These are phyloP conservation scores for Wickerhamomyces ciferrii DNA, from an alignment of 805 yeast genomes.

Conservation along the genomic window DNA sequence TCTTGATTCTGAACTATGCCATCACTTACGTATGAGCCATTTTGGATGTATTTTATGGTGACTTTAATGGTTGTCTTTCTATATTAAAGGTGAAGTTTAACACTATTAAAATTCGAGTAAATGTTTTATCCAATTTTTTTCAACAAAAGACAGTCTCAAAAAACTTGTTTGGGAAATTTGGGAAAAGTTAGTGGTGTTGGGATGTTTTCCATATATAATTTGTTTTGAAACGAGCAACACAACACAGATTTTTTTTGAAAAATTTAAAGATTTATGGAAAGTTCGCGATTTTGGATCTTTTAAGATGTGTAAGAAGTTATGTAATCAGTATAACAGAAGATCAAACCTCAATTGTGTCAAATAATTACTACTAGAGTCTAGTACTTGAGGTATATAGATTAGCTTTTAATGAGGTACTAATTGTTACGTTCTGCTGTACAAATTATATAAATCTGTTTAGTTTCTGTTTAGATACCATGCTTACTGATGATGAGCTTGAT, in stretches of 20 bases:
- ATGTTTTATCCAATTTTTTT: background rate
- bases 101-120: background rate
- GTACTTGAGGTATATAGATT: too few species aligned
- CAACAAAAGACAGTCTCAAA: background rate
- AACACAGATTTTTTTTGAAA: background rate
- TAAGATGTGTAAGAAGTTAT: too few species aligned
- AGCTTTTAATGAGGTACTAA: too few species aligned
- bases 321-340: too few species aligned
- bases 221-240: background rate
- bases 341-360: too few species aligned
- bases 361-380: too few species aligned
- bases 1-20: background rate
- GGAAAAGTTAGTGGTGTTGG: background rate
- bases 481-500: too few species aligned
- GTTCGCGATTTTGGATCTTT: too few species aligned
- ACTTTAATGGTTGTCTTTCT: background rate
- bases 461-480: too few species aligned
- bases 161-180: background rate
- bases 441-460: too few species aligned
- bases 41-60: background rate
- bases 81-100: background rate
- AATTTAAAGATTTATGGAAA: background rate
- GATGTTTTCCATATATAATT: background rate
- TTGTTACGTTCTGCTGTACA: too few species aligned
- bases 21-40: constrained; percentile 1